phyloP scores from a whole-genome alignment of 495 filamentous ascomycete genomes.

The Aspergillus heteromorphus region DNA sequence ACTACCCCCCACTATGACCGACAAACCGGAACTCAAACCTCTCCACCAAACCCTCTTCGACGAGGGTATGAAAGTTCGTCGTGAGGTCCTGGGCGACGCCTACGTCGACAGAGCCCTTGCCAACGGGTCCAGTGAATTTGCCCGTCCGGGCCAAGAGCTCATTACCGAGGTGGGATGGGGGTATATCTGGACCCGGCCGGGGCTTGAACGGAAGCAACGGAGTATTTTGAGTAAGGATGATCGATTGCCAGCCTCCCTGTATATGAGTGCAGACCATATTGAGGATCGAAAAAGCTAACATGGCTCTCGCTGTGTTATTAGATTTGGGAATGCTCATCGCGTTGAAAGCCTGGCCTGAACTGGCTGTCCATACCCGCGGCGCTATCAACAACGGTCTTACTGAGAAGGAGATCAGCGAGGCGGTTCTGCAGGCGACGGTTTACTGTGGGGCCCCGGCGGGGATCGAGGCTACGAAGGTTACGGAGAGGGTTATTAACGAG shows the following conservation, averaged over 20 bases:
- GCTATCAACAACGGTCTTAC: constrained; percentile 49
- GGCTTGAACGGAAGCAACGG: constrained; percentile 49
- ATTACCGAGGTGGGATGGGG: constrained; percentile 54
- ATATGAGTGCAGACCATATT: too few species aligned
- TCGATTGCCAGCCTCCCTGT: background rate
- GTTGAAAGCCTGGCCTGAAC: constrained; percentile 45
- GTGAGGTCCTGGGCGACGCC: constrained; percentile 44
- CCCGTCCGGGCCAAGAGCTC: constrained; percentile 45
- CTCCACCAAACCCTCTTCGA: constrained; percentile 41
- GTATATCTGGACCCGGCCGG: constrained; percentile 48
- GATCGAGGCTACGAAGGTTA: constrained; percentile 42
- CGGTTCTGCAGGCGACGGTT: constrained; percentile 34
- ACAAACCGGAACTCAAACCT: background rate
- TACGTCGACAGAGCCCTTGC: constrained; percentile 44
- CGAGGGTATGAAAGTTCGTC: constrained; percentile 46
- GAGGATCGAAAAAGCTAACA: background rate
- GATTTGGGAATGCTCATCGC: constrained; percentile 48
- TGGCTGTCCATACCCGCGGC: constrained; percentile 49
- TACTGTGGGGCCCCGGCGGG: constrained; percentile 55
- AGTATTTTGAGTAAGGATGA: constrained; percentile 37
- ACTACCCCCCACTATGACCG: background rate
- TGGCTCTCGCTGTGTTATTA: background rate
- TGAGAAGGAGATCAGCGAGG: constrained; percentile 51
- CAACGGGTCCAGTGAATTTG: constrained; percentile 39
- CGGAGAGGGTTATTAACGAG: constrained; percentile 14